Percentiles rank a stretch among this genome's conserved stretches.
Conservation (phyloP, 805 yeast genomes). For the Debaryomyces tyrocola region DNA sequence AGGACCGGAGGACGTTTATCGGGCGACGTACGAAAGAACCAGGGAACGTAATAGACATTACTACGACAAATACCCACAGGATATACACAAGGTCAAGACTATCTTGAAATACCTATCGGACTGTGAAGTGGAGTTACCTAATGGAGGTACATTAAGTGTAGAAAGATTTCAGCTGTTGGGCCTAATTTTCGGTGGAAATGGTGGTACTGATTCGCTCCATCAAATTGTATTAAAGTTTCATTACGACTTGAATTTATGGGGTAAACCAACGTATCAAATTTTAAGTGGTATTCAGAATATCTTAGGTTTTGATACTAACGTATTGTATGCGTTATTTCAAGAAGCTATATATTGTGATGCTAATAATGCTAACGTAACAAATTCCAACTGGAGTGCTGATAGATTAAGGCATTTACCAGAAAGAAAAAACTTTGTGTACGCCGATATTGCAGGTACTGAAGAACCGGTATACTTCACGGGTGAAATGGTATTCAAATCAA, state of each 20-base stretch:
- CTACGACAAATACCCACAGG: slow-evolving; percentile 51
- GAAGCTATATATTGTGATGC: slow-evolving; percentile 60
- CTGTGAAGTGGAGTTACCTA: slow-evolving; percentile 41
- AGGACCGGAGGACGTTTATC: slow-evolving; percentile 49
- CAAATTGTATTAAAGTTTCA: slow-evolving; percentile 39
- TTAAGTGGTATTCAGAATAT: slow-evolving; percentile 31
- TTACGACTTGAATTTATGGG: slow-evolving; percentile 36
- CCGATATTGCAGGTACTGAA: slow-evolving; percentile 6
- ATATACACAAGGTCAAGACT: slow-evolving; percentile 33
- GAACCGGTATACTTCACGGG: slow-evolving; percentile 48
- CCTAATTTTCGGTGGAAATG: slow-evolving; percentile 47
- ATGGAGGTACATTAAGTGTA: slow-evolving; percentile 49
- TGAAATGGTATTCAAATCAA: slow-evolving; percentile 54
- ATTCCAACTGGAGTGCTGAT: slow-evolving; percentile 52
- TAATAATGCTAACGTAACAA: slow-evolving; percentile 4
- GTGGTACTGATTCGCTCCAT: slow-evolving; percentile 52
- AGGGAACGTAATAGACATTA: slow-evolving; percentile 48
- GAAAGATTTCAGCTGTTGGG: slow-evolving; percentile 58
- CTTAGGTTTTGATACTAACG: slow-evolving; percentile 52
- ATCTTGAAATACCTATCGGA: slow-evolving; percentile 35
- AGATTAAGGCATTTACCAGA: slow-evolving; percentile 28
- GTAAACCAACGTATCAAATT: slow-evolving; percentile 38
- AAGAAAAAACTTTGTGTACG: slow-evolving; percentile 25
- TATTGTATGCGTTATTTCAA: slow-evolving; percentile 55
- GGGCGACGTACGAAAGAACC: slow-evolving; percentile 47